phyloP scores from a whole-genome alignment of 139 green algal species.

The Zygnema cylindricum region DNA sequence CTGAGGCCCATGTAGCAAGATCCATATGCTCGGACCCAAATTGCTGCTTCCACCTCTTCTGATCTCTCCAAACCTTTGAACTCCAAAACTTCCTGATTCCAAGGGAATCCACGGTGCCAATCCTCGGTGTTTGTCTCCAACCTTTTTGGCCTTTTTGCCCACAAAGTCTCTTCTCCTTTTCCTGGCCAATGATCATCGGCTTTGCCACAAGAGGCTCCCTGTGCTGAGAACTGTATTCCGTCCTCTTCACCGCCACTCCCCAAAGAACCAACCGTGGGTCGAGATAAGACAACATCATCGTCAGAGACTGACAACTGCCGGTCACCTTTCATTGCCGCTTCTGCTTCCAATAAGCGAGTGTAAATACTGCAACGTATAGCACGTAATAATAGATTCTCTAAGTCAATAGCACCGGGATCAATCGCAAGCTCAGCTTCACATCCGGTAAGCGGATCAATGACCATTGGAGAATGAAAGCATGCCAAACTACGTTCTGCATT shows the following conservation, averaged over 20 bases:
- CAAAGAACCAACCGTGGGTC: background rate
- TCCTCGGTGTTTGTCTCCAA: background rate
- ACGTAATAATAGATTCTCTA: constrained; percentile 49
- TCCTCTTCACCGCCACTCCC: background rate
- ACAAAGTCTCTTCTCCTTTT: background rate
- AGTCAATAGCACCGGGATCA: constrained; percentile 17
- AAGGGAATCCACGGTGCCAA: background rate
- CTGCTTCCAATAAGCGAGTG: constrained; percentile 33
- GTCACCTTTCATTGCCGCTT: background rate
- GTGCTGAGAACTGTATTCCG: background rate
- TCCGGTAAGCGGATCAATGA: constrained; percentile 39
- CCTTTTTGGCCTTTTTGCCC: background rate
- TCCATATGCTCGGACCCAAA: background rate
- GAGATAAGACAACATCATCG: constrained; percentile 15
- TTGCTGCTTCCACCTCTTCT: background rate
- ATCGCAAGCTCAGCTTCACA: constrained; percentile 25
- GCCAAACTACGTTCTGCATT: constrained; percentile 5
- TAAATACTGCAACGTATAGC: constrained; percentile 29
- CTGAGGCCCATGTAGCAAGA: background rate
- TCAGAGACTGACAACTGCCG: constrained; percentile 1
- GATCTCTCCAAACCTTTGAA: background rate
- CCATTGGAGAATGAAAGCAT: constrained; percentile 27
- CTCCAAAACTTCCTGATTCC: background rate
- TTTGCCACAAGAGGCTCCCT: background rate
- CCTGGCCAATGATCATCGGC: background rate